Evolutionary conservation across 768 basidiomycete genomes (phyloP).

Genomic region (Tulasnella sp.): DNA sequence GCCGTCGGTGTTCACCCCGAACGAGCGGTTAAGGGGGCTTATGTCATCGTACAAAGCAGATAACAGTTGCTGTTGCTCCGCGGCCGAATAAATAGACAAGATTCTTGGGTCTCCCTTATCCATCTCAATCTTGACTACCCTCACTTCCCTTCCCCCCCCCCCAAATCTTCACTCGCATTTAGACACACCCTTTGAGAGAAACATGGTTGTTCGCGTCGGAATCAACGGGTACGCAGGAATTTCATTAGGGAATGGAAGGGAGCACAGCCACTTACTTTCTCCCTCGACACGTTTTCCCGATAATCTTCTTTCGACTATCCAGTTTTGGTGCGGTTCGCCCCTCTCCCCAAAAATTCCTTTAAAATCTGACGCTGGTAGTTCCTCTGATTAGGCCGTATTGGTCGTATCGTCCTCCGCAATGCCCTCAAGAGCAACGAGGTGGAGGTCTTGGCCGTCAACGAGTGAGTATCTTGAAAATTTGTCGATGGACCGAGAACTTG

Average conservation of each 20-base stretch:
- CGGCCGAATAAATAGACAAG: neutral
- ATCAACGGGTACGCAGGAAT: neutral
- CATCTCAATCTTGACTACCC: neutral
- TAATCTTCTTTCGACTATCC: neutral
- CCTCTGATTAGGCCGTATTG: constrained; percentile 81
- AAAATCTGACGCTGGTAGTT: neutral
- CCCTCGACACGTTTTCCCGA: neutral
- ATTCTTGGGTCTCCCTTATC: neutral
- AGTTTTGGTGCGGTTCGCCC: neutral
- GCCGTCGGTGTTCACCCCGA: constrained; percentile 1
- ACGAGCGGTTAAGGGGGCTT: neutral
- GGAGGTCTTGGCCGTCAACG: constrained; percentile 91
- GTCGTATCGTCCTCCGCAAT: constrained; percentile 97
- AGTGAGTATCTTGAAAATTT: too few species aligned
- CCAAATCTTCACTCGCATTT: neutral
- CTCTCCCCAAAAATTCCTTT: neutral
- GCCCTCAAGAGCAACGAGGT: constrained; percentile 71
- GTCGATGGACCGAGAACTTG: too few species aligned
- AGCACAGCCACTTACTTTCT: neutral
- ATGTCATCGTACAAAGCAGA: neutral
- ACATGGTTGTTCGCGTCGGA: neutral
- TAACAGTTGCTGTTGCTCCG: too few species aligned
- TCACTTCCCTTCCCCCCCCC: neutral
- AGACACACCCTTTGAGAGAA: neutral
- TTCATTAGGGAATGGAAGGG: neutral